phyloP scores from a whole-genome alignment of 2,329 filamentous ascomycete genomes.

The Thielaviopsis euricoi region DNA sequence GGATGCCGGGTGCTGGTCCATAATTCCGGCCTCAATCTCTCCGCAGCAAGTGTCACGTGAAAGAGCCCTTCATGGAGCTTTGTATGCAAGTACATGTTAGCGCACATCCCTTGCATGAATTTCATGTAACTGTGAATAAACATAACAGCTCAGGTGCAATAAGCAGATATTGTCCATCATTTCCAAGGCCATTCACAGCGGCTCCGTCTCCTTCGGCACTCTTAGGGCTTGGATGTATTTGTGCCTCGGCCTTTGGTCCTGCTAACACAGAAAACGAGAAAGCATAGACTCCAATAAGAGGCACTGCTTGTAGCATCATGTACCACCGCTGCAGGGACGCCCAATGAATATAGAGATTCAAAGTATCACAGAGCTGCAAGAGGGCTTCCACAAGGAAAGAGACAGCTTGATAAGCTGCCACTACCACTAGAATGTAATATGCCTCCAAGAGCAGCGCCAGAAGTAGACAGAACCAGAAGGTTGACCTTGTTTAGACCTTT shows the following conservation, averaged over 20 bases:
- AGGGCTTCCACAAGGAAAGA: neutral
- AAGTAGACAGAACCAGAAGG: constrained; percentile 4
- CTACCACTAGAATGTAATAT: neutral
- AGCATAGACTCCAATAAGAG: constrained; percentile 9
- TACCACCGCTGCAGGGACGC: neutral
- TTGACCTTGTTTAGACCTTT: constrained; percentile 3
- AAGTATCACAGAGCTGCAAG: neutral
- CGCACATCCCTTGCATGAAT: neutral
- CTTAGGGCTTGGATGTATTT: neutral
- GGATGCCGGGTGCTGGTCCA: neutral
- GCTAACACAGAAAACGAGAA: neutral
- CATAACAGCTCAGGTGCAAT: constrained; percentile 7
- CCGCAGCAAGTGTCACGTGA: neutral
- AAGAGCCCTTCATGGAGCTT: neutral
- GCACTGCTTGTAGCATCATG: neutral
- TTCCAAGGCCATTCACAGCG: neutral
- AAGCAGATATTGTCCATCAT: constrained; percentile 4
- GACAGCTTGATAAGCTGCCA: neutral
- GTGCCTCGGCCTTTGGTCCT: constrained; percentile 9
- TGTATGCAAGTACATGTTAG: neutral
- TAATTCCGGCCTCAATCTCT: neutral
- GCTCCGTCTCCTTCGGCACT: neutral
- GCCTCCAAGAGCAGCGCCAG: neutral
- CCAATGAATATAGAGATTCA: neutral
- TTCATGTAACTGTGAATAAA: neutral